Conservation (phyloP, 805 yeast species). For the Nakazawaea peltata region DNA sequence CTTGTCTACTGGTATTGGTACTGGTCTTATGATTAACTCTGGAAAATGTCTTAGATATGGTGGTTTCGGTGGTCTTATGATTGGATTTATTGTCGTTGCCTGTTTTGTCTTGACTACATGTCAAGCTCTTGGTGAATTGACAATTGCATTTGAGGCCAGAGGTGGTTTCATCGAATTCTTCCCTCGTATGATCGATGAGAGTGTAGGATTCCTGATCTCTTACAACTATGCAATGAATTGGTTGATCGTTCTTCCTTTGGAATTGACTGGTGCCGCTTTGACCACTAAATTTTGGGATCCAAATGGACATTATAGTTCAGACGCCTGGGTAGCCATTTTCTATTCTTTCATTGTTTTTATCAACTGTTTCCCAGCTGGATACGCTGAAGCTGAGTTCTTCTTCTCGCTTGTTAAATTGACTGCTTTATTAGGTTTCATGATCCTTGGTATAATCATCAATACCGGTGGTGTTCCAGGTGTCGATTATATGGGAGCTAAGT, state of each 20-base stretch:
- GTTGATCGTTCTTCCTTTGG: slow-evolving; percentile 49
- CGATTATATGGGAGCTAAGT: slow-evolving; percentile 39
- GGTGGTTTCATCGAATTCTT: slow-evolving; percentile 47
- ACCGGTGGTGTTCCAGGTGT: slow-evolving; percentile 37
- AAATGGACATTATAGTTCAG: slow-evolving; percentile 30
- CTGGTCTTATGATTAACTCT: slow-evolving; percentile 62
- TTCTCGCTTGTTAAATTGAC: slow-evolving; percentile 37
- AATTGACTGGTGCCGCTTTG: slow-evolving; percentile 51
- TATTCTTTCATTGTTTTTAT: slow-evolving; percentile 37
- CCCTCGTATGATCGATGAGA: slow-evolving; percentile 44
- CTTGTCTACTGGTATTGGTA: slow-evolving; percentile 62
- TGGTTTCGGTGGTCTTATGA: slow-evolving; percentile 58
- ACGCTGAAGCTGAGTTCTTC: slow-evolving; percentile 49
- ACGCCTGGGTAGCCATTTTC: slow-evolving; percentile 52
- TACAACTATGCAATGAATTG: slow-evolving; percentile 48
- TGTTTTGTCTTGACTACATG: slow-evolving; percentile 50
- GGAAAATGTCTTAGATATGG: slow-evolving; percentile 51
- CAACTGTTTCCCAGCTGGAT: slow-evolving; percentile 45
- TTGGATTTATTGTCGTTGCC: slow-evolving; percentile 48
- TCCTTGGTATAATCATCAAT: slow-evolving; percentile 35
- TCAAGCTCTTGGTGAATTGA: slow-evolving; percentile 55
- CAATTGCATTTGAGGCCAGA: slow-evolving; percentile 43
- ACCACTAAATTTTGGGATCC: slow-evolving; percentile 47
- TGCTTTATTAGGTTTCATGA: slow-evolving; percentile 39
- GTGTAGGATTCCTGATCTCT: slow-evolving; percentile 45